Evolutionary conservation across 1,139 yeast genomes (phyloP).

Genomic region (Magnusiomyces tetraspermus): DNA sequence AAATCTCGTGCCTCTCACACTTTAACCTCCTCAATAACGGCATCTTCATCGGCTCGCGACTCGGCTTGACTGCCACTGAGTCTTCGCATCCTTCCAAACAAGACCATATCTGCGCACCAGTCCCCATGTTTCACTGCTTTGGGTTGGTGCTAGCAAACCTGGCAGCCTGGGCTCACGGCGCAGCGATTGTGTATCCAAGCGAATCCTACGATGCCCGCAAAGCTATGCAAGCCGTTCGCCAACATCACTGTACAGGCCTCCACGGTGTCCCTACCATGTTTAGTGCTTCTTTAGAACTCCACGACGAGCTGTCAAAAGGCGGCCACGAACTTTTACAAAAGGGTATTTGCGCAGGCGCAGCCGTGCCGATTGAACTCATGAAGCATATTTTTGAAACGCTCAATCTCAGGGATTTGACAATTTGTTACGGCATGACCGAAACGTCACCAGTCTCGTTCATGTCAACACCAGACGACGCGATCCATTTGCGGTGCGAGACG

Average conservation of each 20-base stretch:
- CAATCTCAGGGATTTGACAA: constrained; percentile 25
- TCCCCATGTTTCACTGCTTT: constrained; percentile 32
- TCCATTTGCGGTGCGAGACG: constrained; percentile 24
- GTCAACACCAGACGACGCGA: constrained; percentile 25
- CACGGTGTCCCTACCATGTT: constrained; percentile 33
- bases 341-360: constrained; percentile 31
- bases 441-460: constrained; percentile 31
- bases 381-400: constrained; percentile 19
- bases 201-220: constrained; percentile 27
- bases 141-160: constrained; percentile 31
- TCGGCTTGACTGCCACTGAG: constrained; percentile 24
- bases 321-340: constrained; percentile 25
- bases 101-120: constrained; percentile 29
- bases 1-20: constrained; percentile 28
- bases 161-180: constrained; percentile 26
- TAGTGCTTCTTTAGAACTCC: constrained; percentile 27
- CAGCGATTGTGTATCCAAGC: constrained; percentile 27
- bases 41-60: constrained; percentile 23
- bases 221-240: constrained; percentile 23
- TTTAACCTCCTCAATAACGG: constrained; percentile 29
- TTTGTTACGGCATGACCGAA: constrained; percentile 33
- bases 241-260: constrained; percentile 26
- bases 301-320: constrained; percentile 20
- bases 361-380: constrained; percentile 30
- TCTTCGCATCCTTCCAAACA: constrained; percentile 25